Base-by-base conservation (phyloP, 768 basidiomycete genomes). In the Plicaturopsis crispa region DNA sequence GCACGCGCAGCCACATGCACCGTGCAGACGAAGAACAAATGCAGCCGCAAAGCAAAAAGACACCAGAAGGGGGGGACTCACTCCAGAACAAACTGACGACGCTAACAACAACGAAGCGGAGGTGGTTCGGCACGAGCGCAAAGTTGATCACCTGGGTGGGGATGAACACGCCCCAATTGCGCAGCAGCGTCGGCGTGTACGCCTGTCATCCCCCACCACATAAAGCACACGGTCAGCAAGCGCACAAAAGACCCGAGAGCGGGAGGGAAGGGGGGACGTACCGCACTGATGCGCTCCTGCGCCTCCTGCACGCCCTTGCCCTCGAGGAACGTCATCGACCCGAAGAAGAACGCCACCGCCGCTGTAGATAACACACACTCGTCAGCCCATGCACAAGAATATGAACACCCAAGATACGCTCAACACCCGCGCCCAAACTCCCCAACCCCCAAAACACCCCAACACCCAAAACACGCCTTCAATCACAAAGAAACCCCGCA, bases 21-120 rank as follows among this genome's bases (percentile, higher is more conserved):
- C 26, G 8, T 8, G 14, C 10, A 8, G 8, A 8, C 14, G n/a
- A 2, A 14, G n/a, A 35, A 4, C 11, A 22, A 4, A 24, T 18
- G 22, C 28, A 13, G 28, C 20, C 32, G 47, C 24, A n/a, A 41
- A 40, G 40, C 11, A 17, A 13, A 21, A 13, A n/a, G 4, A 6
- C 13, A 33, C 7, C 31, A 36, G 36, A 44, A 8, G 22, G n/a
- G 37, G 41, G 26, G 31, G 10, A 71, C 82, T 33, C 53, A 88
- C 85, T 88, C 85, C 84, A 86, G 63, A 84, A 83, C 43, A 88
- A 67, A 50, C 80, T 81, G 36, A 89, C 84, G 8, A 83, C 71
- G 49, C 85, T 73, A 17, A 91, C 75, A 14, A 81, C 65, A 14
- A 82, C 69, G 38, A 90, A 80, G 24, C 87, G 77, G 24, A 88